Conservation (phyloP, 148 eudicot species). For the Rhododendron ferrugineum region DNA sequence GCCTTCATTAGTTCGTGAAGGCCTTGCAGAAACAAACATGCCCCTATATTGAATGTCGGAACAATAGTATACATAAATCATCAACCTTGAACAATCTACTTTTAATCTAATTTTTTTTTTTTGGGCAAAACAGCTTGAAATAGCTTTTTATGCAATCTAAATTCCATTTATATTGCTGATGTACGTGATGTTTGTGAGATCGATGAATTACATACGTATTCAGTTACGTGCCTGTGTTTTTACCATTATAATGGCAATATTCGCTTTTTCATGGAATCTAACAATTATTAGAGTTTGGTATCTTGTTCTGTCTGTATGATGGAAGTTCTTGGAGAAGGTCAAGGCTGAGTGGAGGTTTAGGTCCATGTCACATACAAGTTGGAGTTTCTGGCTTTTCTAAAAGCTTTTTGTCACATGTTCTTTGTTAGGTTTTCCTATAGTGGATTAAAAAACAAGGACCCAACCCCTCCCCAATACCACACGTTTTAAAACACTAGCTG, state of each 20-base stretch:
- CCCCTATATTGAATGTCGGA: background rate
- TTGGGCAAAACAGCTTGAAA: background rate
- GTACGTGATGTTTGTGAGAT: background rate
- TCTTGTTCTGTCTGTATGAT: constrained; percentile 17
- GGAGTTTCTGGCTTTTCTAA: constrained; percentile 13
- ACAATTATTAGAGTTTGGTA: constrained; percentile 14
- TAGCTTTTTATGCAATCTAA: background rate
- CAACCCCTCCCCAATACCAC: constrained; percentile 2
- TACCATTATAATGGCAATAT: background rate
- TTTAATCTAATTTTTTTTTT: background rate
- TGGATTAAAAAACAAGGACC: constrained; percentile 14
- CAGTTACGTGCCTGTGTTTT: background rate
- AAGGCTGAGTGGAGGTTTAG: constrained; percentile 8
- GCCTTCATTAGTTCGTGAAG: background rate
- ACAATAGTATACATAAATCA: background rate
- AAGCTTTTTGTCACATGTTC: constrained; percentile 19
- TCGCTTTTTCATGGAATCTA: background rate
- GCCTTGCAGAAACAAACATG: background rate
- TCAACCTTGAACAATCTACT: background rate
- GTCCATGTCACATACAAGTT: constrained; percentile 28
- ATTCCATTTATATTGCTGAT: background rate
- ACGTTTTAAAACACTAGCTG: constrained; percentile 10
- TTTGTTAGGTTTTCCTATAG: constrained; percentile 3
- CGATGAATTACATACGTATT: background rate
- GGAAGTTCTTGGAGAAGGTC: constrained; percentile 13